Evolutionary conservation across 441 rosid genomes (phyloP).

Genomic region (Euphorbia celastroides): DNA sequence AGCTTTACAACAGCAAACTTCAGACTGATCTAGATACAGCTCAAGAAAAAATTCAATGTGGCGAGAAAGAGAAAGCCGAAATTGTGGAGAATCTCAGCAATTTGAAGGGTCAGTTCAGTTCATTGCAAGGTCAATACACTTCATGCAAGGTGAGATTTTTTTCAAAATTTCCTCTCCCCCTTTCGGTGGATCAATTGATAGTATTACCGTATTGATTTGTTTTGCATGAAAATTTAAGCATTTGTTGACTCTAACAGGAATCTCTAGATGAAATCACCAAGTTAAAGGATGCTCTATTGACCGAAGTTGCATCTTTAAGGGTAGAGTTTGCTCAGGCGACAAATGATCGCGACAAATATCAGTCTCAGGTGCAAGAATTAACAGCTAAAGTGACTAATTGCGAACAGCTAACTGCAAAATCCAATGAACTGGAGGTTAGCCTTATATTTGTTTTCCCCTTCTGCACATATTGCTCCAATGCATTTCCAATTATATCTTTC

Average conservation of each 20-base stretch:
- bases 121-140: slow-evolving; percentile 76
- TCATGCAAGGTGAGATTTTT: slow-evolving; percentile 55
- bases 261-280: slow-evolving; percentile 62
- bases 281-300: slow-evolving; percentile 54
- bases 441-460: neutral
- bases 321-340: slow-evolving; percentile 68
- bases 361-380: slow-evolving; percentile 47
- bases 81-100: slow-evolving; percentile 70
- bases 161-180: neutral
- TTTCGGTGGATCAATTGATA: no score
- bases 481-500: slow-evolving; percentile 11
- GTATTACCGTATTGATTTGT: no score
- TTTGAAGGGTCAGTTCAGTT: slow-evolving; percentile 72
- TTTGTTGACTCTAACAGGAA: slow-evolving; percentile 36
- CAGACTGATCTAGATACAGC: slow-evolving; percentile 61
- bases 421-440: slow-evolving; percentile 78
- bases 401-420: slow-evolving; percentile 54
- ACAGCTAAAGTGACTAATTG: slow-evolving; percentile 48
- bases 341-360: slow-evolving; percentile 71
- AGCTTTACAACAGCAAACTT: slow-evolving; percentile 70
- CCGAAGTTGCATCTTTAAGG: slow-evolving; percentile 59
- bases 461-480: neutral
- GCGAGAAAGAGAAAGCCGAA: slow-evolving; percentile 73
- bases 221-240: slow-evolving; percentile 5
- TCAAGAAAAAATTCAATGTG: slow-evolving; percentile 53